Conservation (phyloP, 257 asterid genomes). For the Solanum medicagineum region DNA sequence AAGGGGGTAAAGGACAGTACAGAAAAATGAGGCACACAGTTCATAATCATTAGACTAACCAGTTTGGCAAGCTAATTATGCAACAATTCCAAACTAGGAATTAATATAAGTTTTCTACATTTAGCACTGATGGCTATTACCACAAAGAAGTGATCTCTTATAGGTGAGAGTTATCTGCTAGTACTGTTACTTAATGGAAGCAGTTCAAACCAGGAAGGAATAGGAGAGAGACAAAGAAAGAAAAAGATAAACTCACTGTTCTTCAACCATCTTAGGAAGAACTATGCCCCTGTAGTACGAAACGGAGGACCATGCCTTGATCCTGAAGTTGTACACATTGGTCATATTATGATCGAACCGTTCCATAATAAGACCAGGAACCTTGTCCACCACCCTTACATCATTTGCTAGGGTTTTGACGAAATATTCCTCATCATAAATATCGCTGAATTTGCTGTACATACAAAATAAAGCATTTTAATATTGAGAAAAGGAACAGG, state of each 20-base stretch:
- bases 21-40: background rate
- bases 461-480: constrained; percentile 14
- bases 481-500: background rate
- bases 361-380: constrained; percentile 80
- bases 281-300: constrained; percentile 62
- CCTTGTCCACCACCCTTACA: constrained; percentile 54
- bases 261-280: constrained; percentile 90
- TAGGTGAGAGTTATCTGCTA: background rate
- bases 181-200: background rate
- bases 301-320: constrained; percentile 91
- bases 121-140: background rate
- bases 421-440: constrained; percentile 85
- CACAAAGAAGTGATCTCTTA: background rate
- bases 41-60: background rate
- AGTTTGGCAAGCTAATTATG: background rate
- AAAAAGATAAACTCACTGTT: constrained; percentile 49
- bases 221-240: background rate
- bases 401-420: constrained; percentile 57
- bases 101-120: background rate
- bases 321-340: constrained; percentile 85
- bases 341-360: constrained; percentile 78
- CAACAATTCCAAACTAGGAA: background rate
- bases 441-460: constrained; percentile 85
- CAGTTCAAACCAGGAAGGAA: background rate
- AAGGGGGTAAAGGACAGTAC: background rate